Evolutionary conservation across 805 yeast genomes (phyloP).

Genomic region (Komagataella phaffii): DNA sequence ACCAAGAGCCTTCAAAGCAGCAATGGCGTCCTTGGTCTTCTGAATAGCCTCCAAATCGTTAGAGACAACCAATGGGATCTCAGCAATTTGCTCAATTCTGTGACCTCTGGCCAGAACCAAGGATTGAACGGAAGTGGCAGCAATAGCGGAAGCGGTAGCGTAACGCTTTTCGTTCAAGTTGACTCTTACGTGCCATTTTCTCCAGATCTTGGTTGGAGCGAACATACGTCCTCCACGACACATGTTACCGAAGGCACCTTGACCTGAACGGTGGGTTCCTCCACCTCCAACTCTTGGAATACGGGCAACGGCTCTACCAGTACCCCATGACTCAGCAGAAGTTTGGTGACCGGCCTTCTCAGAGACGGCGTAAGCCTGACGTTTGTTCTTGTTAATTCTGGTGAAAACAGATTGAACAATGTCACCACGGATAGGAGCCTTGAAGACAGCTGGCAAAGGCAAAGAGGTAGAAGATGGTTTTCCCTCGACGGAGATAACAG

Average conservation of each 20-base stretch:
- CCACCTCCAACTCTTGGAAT: conserved; percentile 99
- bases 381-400: conserved; percentile 99
- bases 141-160: conserved; percentile 99
- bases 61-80: conserved; percentile 95
- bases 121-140: conserved; percentile 97
- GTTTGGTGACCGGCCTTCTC: conserved; percentile 99
- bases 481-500: conserved; percentile 80
- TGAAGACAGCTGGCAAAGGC: conserved; percentile 96
- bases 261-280: conserved; percentile 99
- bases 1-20: conserved; percentile 95
- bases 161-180: conserved; percentile 99
- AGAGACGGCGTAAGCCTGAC: conserved; percentile 99
- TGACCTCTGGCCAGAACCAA: conserved; percentile 99
- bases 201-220: conserved; percentile 99
- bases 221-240: conserved; percentile 99
- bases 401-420: conserved; percentile 98
- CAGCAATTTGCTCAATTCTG: conserved; percentile 96
- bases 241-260: conserved; percentile 99
- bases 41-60: conserved; percentile 82
- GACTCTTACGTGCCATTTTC: conserved; percentile 99
- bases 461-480: conserved; percentile 72
- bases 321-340: conserved; percentile 99
- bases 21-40: conserved; percentile 98
- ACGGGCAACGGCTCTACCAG: conserved; percentile 99
- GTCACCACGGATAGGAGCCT: conserved; percentile 99